phyloP scores from a whole-genome alignment of 805 yeast genomes.

The Nakazawaea laoshanensis region DNA sequence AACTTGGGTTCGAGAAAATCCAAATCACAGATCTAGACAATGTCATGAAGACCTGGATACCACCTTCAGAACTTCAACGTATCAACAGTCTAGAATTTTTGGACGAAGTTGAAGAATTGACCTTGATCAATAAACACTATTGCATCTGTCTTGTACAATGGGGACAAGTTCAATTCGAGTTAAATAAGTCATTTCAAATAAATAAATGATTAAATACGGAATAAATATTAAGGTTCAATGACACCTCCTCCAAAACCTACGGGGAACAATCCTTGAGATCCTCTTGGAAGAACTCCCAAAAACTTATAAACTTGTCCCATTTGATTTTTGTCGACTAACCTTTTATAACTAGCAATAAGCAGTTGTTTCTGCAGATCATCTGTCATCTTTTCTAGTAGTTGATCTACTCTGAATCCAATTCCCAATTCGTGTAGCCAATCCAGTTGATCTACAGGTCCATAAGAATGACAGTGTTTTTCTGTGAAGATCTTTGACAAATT shows the following conservation, averaged over 20 bases:
- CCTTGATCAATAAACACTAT: constrained; percentile 54
- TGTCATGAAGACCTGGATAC: constrained; percentile 35
- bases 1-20: constrained; percentile 12
- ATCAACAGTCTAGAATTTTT: constrained; percentile 52
- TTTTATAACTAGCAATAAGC: constrained; percentile 45
- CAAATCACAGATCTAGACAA: constrained; percentile 37
- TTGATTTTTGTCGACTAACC: constrained; percentile 53
- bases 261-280: constrained; percentile 25
- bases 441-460: constrained; percentile 68
- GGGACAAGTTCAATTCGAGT: constrained; percentile 12
- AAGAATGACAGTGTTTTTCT: constrained; percentile 17
- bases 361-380: constrained; percentile 37
- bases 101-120: constrained; percentile 70
- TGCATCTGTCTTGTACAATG: constrained; percentile 27
- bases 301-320: constrained; percentile 80
- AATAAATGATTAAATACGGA: background rate
- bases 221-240: constrained; percentile 5
- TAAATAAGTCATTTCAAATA: constrained; percentile 2
- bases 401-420: constrained; percentile 59
- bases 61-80: constrained; percentile 27
- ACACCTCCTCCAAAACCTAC: constrained; percentile 44
- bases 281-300: constrained; percentile 48
- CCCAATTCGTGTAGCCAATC: constrained; percentile 75
- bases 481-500: constrained; percentile 35
- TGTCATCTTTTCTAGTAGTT: constrained; percentile 35